Evolutionary conservation across 305 asterid species (phyloP).

Genomic region (Caryopteris hybrid): DNA sequence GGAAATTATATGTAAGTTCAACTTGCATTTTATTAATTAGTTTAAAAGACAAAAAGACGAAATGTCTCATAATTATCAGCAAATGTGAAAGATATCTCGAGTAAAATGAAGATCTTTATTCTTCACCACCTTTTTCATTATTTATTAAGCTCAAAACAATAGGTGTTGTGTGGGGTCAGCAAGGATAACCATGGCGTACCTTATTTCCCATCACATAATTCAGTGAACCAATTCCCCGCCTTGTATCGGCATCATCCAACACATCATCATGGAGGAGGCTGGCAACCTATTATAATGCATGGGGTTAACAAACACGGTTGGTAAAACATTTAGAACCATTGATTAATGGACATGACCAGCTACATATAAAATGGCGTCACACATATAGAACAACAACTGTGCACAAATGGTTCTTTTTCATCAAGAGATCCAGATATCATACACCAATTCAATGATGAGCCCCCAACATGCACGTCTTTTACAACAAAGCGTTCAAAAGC

Average conservation of each 20-base stretch:
- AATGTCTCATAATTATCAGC: not conserved
- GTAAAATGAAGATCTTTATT: not conserved
- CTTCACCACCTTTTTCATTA: not conserved
- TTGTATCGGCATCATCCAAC: constrained; percentile 94
- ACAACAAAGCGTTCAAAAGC: not conserved
- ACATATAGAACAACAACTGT: not conserved
- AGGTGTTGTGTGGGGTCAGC: not conserved
- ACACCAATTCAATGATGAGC: not conserved
- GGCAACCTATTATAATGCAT: constrained; percentile 56
- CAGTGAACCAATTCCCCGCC: constrained; percentile 85
- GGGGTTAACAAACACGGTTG: not conserved
- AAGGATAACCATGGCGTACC: constrained; percentile 38
- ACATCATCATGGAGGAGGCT: constrained; percentile 99
- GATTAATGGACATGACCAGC: not conserved
- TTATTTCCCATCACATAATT: constrained; percentile 92
- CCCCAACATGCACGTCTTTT: not conserved
- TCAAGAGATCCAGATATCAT: not conserved
- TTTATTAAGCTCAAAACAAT: not conserved
- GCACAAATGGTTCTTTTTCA: not conserved
- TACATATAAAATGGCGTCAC: not conserved
- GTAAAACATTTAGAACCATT: not conserved
- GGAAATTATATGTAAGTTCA: not conserved
- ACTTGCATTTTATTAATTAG: not conserved
- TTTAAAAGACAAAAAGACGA: not conserved
- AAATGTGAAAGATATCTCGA: not conserved